phyloP scores from a whole-genome alignment of 495 filamentous ascomycete species.

The Daldinia grandis region DNA sequence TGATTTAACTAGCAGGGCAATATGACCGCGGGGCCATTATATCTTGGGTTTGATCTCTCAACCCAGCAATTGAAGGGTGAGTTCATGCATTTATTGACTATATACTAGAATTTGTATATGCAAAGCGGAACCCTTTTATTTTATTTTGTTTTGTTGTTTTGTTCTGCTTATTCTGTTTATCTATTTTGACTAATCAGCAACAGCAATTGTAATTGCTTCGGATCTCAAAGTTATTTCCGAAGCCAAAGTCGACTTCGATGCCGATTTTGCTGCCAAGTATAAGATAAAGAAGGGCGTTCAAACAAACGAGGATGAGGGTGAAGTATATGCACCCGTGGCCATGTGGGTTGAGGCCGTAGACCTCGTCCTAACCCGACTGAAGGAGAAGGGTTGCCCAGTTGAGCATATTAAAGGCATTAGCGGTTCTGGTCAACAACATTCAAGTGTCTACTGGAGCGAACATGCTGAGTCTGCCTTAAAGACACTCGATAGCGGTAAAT shows the following conservation, averaged over 20 bases:
- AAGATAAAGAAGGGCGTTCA: conserved; percentile 87
- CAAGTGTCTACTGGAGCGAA: conserved; percentile 87
- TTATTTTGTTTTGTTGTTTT: too few relatives aligned
- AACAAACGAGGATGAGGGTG: conserved; percentile 78
- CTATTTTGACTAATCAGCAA: not conserved
- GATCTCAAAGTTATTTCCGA: conserved; percentile 78
- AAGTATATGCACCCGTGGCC: conserved; percentile 91
- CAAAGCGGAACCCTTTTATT: too few relatives aligned
- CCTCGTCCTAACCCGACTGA: conserved; percentile 76
- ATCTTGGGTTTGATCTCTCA: conserved; percentile 94
- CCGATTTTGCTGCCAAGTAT: conserved; percentile 79
- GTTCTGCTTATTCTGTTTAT: not conserved
- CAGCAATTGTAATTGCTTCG: conserved; percentile 81
- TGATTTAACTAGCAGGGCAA: conserved; percentile 19
- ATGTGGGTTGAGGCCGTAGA: conserved; percentile 95
- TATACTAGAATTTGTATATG: not conserved
- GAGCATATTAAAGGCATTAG: conserved; percentile 80
- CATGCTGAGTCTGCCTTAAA: conserved; percentile 73
- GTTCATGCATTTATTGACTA: conserved; percentile 23
- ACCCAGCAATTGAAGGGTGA: conserved; percentile 93
- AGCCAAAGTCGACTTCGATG: conserved; percentile 78
- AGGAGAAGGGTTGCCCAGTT: conserved; percentile 78
- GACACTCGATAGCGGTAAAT: conserved; percentile 64
- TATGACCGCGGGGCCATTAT: conserved; percentile 69
- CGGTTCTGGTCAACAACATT: conserved; percentile 95